phyloP scores from a whole-genome alignment of 1,284 basidiomycete species.

The Trichosporon sp. region DNA sequence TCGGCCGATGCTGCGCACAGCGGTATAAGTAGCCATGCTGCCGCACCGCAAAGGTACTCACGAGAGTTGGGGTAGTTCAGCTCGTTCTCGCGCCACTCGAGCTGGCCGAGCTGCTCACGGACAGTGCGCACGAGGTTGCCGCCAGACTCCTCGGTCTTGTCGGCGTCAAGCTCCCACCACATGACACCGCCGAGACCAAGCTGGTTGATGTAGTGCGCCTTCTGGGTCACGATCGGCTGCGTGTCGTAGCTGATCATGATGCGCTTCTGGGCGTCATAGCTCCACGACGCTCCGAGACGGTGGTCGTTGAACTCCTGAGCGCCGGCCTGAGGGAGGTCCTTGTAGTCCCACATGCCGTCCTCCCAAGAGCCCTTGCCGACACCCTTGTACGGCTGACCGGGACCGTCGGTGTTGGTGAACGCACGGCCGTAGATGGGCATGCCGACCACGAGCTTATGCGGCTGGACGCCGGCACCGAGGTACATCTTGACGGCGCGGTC shows the following conservation, averaged over 20 bases:
- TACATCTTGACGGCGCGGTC: conserved; percentile 69
- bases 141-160: conserved; percentile 30
- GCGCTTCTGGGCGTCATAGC: conserved; percentile 55
- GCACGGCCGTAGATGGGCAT: conserved; percentile 80
- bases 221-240: conserved; percentile 64
- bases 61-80: conserved; percentile 41
- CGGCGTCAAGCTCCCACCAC: conserved; percentile 63
- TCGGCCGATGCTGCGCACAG: not conserved
- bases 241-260: conserved; percentile 77
- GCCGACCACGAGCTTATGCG: conserved; percentile 72
- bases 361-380: conserved; percentile 59
- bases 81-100: conserved; percentile 40
- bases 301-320: conserved; percentile 65
- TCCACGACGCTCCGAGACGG: conserved; percentile 59
- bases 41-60: conserved; percentile 21
- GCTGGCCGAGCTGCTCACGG: conserved; percentile 31
- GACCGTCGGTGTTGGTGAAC: conserved; percentile 71
- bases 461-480: conserved; percentile 61
- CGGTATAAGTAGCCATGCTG: not conserved
- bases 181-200: conserved; percentile 68
- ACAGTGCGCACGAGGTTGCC: conserved; percentile 35
- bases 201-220: conserved; percentile 67
- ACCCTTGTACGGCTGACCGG: conserved; percentile 64
- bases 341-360: conserved; percentile 60
- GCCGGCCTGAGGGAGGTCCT: conserved; percentile 63